Base-by-base conservation (phyloP, 2,329 filamentous ascomycete species). In the Xylaria sp. region DNA sequence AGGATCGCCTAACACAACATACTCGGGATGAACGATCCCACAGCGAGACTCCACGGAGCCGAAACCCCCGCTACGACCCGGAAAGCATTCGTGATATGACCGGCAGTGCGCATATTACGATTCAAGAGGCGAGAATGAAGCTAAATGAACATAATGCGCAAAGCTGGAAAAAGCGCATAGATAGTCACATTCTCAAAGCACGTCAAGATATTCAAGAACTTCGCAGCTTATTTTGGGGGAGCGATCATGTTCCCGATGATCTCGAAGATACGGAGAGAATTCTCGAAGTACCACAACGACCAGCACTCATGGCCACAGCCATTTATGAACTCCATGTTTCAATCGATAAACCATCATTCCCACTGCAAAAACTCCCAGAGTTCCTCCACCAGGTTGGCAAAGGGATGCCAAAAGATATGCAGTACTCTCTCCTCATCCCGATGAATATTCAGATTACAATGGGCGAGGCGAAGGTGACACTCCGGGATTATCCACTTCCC, bases 351-450 rank as follows among this genome's bases (percentile, higher is more conserved):
- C 96, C 96, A 0, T 95, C 93, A 0, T 99, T 99, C 77, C 91
- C 94, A 0, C 83, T 97, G 67, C 85, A 88, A 2, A 90, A 97
- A 12, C 89, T 95, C 63, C 92, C 95, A 0, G 88, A 92, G 17
- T 99, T 97, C 77, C 83, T 99, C 30, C 88, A 98, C 77, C 88
- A 89, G 56, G 90, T 98, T 66, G 96, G 96, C n/a, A 99, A 99
- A 81, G 96, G 96, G 0, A 97, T 99, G 89, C 96, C 96, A 0
- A 86, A 89, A 70, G 91, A 97, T 75, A 99, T 94, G 88, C 85
- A 95, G 76, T 99, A 98, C 78, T 90, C 93, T 9, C 84, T 99
- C 21, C 85, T 99, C 19, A 84, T 99, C 11, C 97, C 96, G 0
- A 93, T 98, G 90, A 92, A 92, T 78, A 86, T 99, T 2, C 90